phyloP scores from a whole-genome alignment of 441 rosid species.

The Arabidopsis lyrata region DNA sequence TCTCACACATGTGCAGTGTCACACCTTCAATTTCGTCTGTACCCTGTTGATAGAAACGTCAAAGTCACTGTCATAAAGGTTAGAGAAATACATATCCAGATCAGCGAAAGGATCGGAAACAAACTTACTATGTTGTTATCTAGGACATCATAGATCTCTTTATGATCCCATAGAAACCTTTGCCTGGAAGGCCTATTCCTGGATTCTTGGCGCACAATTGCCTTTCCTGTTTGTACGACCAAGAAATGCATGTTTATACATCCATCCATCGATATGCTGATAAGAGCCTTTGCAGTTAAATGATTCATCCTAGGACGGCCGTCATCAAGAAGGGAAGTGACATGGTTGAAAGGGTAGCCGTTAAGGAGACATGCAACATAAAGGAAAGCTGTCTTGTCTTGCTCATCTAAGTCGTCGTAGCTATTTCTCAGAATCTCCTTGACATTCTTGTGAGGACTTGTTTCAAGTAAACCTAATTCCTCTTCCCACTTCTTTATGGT shows the following conservation, averaged over 20 bases:
- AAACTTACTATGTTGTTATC: neutral
- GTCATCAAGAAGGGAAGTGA: neutral
- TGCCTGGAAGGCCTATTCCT: neutral
- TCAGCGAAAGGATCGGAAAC: neutral
- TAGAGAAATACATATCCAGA: too few species aligned
- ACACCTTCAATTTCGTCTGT: neutral
- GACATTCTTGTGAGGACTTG: neutral
- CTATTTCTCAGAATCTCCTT: conserved; percentile 10
- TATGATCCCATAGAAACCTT: neutral
- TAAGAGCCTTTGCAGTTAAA: conserved; percentile 15
- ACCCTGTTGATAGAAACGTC: neutral
- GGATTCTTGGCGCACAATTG: conserved; percentile 26
- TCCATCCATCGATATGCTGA: neutral
- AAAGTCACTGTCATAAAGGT: too few species aligned
- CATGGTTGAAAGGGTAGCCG: neutral
- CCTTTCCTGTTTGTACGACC: conserved; percentile 38
- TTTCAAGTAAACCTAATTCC: neutral
- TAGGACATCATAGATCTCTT: neutral
- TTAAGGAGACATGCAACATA: conserved; percentile 42
- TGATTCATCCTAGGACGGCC: neutral
- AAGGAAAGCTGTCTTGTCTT: conserved; percentile 33
- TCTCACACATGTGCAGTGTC: conserved; percentile 7
- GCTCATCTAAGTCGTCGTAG: conserved; percentile 31
- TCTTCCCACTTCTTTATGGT: conserved; percentile 26
- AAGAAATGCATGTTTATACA: conserved; percentile 45